Evolutionary conservation across 768 basidiomycete genomes (phyloP).

Genomic region (Boletales sp.): DNA sequence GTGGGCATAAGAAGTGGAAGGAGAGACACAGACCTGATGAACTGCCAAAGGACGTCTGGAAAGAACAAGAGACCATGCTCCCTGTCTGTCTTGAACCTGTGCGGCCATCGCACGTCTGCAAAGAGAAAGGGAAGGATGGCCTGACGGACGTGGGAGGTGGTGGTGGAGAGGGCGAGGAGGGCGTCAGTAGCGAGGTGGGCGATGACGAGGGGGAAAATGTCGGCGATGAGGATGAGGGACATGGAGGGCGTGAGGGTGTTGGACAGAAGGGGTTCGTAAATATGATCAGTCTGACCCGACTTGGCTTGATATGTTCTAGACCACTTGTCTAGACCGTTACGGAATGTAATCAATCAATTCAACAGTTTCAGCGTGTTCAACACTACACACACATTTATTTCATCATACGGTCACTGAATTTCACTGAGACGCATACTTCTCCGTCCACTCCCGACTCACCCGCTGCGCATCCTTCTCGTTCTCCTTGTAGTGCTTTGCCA

Average conservation of each 20-base stretch:
- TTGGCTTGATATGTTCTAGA: slow-evolving; percentile 18
- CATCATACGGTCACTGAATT: neutral
- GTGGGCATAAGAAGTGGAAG: neutral
- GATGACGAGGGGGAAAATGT: slow-evolving; percentile 34
- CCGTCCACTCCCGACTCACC: slow-evolving; percentile 95
- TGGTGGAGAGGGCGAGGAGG: slow-evolving; percentile 23
- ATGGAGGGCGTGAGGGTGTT: slow-evolving; percentile 16
- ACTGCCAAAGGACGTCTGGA: slow-evolving; percentile 27
- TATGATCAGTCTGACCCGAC: neutral
- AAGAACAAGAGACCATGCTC: slow-evolving; percentile 26
- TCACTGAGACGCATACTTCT: slow-evolving; percentile 63
- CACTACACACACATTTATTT: no score
- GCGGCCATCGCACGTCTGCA: slow-evolving; percentile 31
- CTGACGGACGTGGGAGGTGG: slow-evolving; percentile 24
- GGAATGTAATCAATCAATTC: slow-evolving; percentile 3
- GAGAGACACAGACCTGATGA: slow-evolving; percentile 23
- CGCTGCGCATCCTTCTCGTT: slow-evolving; percentile 90
- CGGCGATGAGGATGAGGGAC: slow-evolving; percentile 33
- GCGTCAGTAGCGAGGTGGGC: slow-evolving; percentile 15
- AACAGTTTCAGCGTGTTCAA: slow-evolving; percentile 3
- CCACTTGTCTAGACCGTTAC: slow-evolving; percentile 22
- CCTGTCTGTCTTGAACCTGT: slow-evolving; percentile 25
- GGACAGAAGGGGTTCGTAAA: slow-evolving; percentile 14
- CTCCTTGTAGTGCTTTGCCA: slow-evolving; percentile 98
- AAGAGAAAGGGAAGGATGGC: slow-evolving; percentile 33